A percentile compares a stretch with the other conserved stretches of the same genome.
These are phyloP conservation scores for Dryadomyces quercus-mongolicae DNA, from an alignment of 2,329 filamentous ascomycete species.

Conservation along the genomic window DNA sequence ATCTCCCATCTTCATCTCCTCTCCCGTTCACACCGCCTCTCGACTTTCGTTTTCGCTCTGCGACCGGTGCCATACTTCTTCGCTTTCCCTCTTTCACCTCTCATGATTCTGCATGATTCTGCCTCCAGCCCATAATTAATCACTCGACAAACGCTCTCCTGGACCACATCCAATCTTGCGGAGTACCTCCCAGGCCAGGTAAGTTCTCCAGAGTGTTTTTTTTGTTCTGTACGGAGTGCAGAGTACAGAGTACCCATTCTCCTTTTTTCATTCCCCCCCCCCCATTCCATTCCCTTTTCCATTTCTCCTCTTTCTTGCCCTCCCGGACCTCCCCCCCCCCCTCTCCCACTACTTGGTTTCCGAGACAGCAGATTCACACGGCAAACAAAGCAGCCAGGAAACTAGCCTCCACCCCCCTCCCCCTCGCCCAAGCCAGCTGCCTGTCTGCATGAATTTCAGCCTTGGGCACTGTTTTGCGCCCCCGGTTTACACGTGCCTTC, in stretches of 20 bases:
- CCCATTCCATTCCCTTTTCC: neutral
- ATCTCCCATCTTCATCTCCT: neutral
- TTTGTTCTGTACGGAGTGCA: too few relatives aligned
- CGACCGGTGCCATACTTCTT: neutral
- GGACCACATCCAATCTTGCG: too few relatives aligned
- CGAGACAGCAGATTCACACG: neutral
- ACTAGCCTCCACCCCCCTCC: neutral
- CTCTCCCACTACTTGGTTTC: neutral
- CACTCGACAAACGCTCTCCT: neutral
- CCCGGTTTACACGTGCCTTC: too few relatives aligned
- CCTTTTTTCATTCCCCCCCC: too few relatives aligned
- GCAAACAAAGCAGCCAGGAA: neutral
- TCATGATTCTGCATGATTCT: neutral
- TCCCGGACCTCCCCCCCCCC: too few relatives aligned
- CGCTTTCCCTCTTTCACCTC: neutral
- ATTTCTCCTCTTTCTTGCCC: neutral
- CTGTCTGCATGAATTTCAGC: neutral
- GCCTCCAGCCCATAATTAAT: neutral
- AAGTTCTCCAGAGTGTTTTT: too few relatives aligned
- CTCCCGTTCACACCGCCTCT: neutral
- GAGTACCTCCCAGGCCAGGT: too few relatives aligned
- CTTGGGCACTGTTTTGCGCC: neutral
- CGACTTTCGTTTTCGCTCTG: neutral
- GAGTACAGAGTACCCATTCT: too few relatives aligned
- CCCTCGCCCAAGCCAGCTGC: too few relatives aligned